Conservation (phyloP, 2,329 filamentous ascomycete species). For the Microcyclospora pomicola region DNA sequence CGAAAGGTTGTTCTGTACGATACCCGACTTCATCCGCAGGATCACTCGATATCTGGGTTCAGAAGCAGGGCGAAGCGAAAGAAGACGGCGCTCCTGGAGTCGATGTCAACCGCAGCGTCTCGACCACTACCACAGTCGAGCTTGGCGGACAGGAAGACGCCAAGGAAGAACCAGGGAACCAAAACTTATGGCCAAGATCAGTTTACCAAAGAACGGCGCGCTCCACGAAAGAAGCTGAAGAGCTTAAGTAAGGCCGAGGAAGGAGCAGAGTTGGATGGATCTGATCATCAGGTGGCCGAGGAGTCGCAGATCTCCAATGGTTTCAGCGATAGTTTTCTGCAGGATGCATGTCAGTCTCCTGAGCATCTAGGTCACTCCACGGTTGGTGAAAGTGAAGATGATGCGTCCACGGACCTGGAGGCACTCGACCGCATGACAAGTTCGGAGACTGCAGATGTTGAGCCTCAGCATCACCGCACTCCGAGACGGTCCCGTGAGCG, state of each 20-base stretch:
- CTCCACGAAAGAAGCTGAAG: slow-evolving; percentile 1
- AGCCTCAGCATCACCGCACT: too few species aligned
- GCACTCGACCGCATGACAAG: too few species aligned
- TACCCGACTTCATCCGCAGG: slow-evolving; percentile 14
- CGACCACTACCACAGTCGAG: too few species aligned
- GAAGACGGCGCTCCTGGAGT: too few species aligned
- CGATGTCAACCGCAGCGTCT: too few species aligned
- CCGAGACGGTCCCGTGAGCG: too few species aligned
- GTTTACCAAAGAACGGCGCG: background rate
- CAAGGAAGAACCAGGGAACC: background rate
- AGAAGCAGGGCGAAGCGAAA: slow-evolving; percentile 4
- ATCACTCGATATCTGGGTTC: slow-evolving; percentile 11
- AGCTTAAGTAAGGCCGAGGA: background rate
- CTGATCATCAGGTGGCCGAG: background rate
- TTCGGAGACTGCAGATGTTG: too few species aligned
- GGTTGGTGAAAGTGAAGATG: too few species aligned
- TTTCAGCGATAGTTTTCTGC: too few species aligned
- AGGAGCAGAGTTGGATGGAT: background rate
- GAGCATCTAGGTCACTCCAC: too few species aligned
- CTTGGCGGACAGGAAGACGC: background rate
- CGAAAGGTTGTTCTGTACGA: slow-evolving; percentile 13
- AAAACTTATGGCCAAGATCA: background rate
- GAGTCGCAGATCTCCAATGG: background rate
- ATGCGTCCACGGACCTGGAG: too few species aligned
- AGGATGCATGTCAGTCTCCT: too few species aligned